Evolutionary conservation across 1,284 basidiomycete species (phyloP).

Genomic region (Moesziomyces parantarcticus): DNA sequence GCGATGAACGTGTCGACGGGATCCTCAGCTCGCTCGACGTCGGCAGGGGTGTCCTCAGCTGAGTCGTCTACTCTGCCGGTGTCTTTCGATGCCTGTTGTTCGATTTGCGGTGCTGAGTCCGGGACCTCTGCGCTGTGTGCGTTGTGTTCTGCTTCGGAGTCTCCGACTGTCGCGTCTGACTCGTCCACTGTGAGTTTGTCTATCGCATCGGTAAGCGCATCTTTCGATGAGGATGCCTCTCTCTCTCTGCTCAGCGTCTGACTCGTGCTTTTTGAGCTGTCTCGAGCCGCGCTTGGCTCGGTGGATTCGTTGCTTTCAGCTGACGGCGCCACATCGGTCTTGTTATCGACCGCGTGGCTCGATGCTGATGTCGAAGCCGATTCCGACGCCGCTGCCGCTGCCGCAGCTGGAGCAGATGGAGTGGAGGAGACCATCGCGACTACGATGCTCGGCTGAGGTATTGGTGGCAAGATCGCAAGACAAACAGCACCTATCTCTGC

Average conservation of each 20-base stretch:
- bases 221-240: neutral
- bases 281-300: neutral
- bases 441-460: neutral
- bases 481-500: neutral
- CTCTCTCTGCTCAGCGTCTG: neutral
- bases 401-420: constrained; percentile 5
- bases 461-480: neutral
- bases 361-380: neutral
- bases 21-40: neutral
- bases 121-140: neutral
- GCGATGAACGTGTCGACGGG: too few relatives aligned
- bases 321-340: neutral
- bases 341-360: constrained; percentile 6
- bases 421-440: neutral
- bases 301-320: neutral
- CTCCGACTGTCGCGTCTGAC: neutral
- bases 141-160: neutral
- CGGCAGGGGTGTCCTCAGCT: neutral
- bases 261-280: too few relatives aligned
- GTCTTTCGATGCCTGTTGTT: neutral
- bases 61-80: neutral
- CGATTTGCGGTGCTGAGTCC: neutral
- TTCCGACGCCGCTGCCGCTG: neutral
- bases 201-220: neutral
- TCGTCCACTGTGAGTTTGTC: neutral